These are phyloP conservation scores for Coelastrella sp. DNA, from an alignment of 139 green algal genomes.

Conservation along the genomic window DNA sequence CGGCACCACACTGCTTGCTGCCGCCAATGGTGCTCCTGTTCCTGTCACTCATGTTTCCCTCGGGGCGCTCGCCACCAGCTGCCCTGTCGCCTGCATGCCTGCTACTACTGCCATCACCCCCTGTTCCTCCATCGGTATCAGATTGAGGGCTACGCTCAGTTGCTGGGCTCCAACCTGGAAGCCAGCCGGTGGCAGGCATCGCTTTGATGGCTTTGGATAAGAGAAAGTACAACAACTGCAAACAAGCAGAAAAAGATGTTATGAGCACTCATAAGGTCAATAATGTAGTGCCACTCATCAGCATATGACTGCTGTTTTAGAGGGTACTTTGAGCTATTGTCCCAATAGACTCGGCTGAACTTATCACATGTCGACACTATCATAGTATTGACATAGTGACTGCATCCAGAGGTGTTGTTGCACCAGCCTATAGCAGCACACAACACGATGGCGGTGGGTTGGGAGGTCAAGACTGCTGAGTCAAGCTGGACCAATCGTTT, in stretches of 20 bases:
- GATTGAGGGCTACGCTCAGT: neutral
- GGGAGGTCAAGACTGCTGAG: neutral
- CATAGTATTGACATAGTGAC: neutral
- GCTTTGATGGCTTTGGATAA: neutral
- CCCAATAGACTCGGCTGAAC: neutral
- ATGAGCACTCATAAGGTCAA: neutral
- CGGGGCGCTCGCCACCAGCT: neutral
- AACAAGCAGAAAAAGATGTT: neutral
- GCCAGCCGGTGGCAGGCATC: neutral
- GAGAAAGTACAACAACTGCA: neutral
- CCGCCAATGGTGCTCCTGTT: neutral
- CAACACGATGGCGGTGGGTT: neutral
- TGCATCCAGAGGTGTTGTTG: no score
- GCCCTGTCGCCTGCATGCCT: neutral
- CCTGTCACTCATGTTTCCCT: neutral
- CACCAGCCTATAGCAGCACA: neutral
- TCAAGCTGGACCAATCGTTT: neutral
- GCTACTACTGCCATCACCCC: neutral
- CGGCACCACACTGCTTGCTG: neutral
- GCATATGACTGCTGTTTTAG: neutral
- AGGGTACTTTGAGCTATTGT: no score
- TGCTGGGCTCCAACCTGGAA: neutral
- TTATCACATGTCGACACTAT: neutral
- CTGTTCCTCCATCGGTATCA: neutral
- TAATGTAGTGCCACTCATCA: neutral